These are phyloP conservation scores for Suhomyces prunicola DNA, from an alignment of 805 yeast genomes.

Conservation along the genomic window DNA sequence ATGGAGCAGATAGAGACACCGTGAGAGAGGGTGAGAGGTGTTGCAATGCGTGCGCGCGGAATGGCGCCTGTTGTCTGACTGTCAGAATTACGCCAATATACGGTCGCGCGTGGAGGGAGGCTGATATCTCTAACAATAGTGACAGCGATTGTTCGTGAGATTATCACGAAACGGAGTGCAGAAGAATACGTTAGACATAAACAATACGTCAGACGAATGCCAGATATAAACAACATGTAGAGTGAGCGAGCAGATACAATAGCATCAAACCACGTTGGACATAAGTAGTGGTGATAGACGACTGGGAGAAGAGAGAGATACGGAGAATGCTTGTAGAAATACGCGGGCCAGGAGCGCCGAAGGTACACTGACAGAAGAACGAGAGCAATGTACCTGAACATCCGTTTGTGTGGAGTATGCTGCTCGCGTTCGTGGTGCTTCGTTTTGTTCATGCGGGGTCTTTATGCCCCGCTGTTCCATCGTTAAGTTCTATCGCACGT, in stretches of 20 bases:
- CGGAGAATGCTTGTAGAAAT: neutral
- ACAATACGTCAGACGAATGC: neutral
- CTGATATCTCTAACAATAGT: neutral
- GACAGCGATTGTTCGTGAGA: neutral
- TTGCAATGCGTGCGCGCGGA: neutral
- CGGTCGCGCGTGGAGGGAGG: neutral
- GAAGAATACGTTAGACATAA: neutral
- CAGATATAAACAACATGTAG: neutral
- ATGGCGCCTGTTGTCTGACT: neutral
- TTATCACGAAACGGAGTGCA: neutral
- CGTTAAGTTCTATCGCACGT: neutral
- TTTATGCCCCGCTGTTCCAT: neutral
- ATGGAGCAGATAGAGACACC: too few relatives aligned
- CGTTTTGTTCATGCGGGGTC: neutral
- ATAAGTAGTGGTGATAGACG: neutral
- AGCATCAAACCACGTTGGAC: neutral
- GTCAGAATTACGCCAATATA: neutral
- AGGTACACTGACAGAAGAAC: neutral
- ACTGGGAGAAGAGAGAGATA: neutral
- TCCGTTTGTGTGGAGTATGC: neutral
- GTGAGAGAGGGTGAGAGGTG: neutral
- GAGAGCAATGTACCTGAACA: neutral
- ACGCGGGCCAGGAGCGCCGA: neutral
- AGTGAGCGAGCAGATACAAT: neutral
- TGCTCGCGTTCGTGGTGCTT: neutral